A percentile compares a stretch with the other conserved stretches of the same genome.
phyloP scores from a whole-genome alignment of 1,139 yeast genomes.

The Yamadazyma sp. region DNA sequence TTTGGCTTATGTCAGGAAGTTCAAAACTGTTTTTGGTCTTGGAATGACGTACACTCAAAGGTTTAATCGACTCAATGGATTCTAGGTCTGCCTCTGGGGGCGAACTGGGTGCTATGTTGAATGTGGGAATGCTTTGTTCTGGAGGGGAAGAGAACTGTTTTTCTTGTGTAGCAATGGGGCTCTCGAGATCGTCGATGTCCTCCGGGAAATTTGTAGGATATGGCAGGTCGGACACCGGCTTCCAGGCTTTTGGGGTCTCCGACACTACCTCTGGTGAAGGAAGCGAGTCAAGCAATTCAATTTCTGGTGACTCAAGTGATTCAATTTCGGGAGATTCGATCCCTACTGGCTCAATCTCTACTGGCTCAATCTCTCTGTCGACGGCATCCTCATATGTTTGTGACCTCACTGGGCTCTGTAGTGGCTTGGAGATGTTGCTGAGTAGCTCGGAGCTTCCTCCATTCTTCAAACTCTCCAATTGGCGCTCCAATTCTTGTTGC shows the following conservation, averaged over 20 bases:
- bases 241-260: neutral
- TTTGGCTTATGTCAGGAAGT: conserved; percentile 17
- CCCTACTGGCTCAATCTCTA: no score
- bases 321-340: no score
- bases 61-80: conserved; percentile 25
- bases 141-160: neutral
- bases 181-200: conserved; percentile 2
- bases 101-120: conserved; percentile 1
- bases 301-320: no score
- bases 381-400: neutral
- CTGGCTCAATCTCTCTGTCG: no score
- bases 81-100: conserved; percentile 15
- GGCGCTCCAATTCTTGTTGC: conserved; percentile 42
- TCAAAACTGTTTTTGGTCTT: conserved; percentile 10
- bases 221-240: conserved; percentile 1
- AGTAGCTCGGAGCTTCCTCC: conserved; percentile 20
- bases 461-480: conserved; percentile 36
- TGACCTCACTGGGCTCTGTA: neutral
- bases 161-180: neutral
- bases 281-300: no score
- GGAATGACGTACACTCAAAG: conserved; percentile 27
- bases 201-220: conserved; percentile 8
- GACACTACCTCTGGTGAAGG: neutral
- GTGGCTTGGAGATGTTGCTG: neutral
- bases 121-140: neutral